phyloP scores from a whole-genome alignment of 768 basidiomycete genomes.

The Termitomyces sp. region DNA sequence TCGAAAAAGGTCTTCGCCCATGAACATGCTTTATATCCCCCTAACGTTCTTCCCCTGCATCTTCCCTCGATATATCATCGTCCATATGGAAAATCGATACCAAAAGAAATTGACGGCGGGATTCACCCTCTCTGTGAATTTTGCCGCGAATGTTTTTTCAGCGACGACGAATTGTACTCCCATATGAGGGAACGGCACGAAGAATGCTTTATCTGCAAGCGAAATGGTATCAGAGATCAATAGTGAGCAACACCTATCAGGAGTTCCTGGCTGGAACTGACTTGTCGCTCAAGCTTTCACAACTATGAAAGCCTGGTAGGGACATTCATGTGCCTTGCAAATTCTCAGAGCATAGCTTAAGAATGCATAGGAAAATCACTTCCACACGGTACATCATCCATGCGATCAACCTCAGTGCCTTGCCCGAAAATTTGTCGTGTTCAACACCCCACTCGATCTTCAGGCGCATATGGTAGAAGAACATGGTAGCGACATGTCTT shows the following conservation, averaged over 20 bases:
- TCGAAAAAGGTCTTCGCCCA: constrained; percentile 94
- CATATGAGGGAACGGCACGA: constrained; percentile 95
- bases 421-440: constrained; percentile 92
- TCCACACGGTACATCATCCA: constrained; percentile 68
- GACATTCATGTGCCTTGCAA: constrained; percentile 14
- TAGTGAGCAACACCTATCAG: constrained; percentile 54
- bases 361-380: constrained; percentile 60
- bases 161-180: constrained; percentile 87
- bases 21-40: constrained; percentile 83
- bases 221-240: constrained; percentile 71
- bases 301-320: constrained; percentile 73
- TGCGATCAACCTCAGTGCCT: constrained; percentile 73
- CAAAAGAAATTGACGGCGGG: constrained; percentile 63
- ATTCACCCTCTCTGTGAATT: constrained; percentile 81
- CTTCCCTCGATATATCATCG: constrained; percentile 63
- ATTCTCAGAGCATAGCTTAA: not conserved
- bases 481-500: constrained; percentile 69
- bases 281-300: constrained; percentile 50
- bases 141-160: constrained; percentile 89
- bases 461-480: constrained; percentile 88
- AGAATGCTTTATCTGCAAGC: constrained; percentile 93
- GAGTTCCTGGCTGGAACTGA: not conserved
- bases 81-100: constrained; percentile 27
- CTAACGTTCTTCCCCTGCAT: constrained; percentile 56
- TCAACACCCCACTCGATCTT: constrained; percentile 80